These are phyloP conservation scores for Pythium sp. DNA, from an alignment of 352 stramenopile genomes.

Conservation along the genomic window DNA sequence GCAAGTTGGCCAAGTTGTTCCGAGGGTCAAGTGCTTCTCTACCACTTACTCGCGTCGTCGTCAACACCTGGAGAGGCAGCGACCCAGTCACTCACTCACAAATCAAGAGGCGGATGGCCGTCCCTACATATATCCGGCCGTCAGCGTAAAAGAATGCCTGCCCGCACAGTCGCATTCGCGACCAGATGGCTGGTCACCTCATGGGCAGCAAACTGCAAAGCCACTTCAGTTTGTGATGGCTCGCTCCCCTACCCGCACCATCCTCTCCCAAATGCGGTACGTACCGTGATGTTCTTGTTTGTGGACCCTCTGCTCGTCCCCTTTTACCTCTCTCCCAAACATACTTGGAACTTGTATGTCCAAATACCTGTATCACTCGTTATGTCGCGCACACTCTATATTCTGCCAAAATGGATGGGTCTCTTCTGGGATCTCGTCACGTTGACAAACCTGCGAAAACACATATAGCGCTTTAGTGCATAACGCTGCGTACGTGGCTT, in stretches of 20 bases:
- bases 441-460: neutral
- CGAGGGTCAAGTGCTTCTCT: neutral
- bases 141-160: neutral
- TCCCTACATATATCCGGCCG: neutral
- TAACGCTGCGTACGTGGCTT: constrained; percentile 3
- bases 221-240: neutral
- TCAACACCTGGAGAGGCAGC: neutral
- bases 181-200: neutral
- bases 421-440: neutral
- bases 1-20: neutral
- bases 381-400: neutral
- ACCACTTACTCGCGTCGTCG: neutral
- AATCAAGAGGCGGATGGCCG: neutral
- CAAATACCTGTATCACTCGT: neutral
- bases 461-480: neutral
- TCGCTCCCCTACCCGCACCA: neutral
- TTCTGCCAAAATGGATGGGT: neutral
- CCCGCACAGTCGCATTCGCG: neutral
- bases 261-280: neutral
- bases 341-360: neutral
- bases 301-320: neutral
- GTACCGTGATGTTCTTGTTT: neutral
- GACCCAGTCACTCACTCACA: neutral
- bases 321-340: neutral
- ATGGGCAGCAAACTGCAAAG: neutral